Conservation (phyloP, 768 basidiomycete species). For the Calocera cornea region DNA sequence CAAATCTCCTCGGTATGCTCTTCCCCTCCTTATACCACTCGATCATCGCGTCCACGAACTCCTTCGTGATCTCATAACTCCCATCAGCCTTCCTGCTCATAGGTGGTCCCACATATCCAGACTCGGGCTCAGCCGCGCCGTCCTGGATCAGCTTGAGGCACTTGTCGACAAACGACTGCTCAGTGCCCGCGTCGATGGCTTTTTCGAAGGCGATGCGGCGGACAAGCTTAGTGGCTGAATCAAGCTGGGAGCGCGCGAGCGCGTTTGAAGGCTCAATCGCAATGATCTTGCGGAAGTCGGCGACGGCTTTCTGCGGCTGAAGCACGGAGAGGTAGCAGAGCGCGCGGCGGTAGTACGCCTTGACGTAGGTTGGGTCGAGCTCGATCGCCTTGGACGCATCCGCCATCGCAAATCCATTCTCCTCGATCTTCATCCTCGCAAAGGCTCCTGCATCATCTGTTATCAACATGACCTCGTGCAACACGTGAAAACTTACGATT, state of each 20-base stretch:
- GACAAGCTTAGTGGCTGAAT: conserved; percentile 81
- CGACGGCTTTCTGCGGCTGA: conserved; percentile 71
- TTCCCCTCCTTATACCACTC: conserved; percentile 92
- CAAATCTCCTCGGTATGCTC: conserved; percentile 73
- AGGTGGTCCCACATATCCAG: conserved; percentile 58
- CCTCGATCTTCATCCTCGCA: conserved; percentile 78
- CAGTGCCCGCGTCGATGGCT: conserved; percentile 90
- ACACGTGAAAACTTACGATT: conserved; percentile 39
- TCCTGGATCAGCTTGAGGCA: conserved; percentile 68
- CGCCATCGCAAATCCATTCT: conserved; percentile 80
- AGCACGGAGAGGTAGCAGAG: conserved; percentile 82
- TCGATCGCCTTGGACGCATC: conserved; percentile 87
- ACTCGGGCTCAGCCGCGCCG: conserved; percentile 71
- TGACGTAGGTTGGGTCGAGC: conserved; percentile 78
- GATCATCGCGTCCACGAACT: conserved; percentile 78
- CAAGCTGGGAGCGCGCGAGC: conserved; percentile 61
- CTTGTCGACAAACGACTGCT: conserved; percentile 60
- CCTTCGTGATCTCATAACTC: conserved; percentile 49
- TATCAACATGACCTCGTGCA: not conserved
- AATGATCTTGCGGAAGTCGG: conserved; percentile 77
- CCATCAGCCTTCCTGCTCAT: conserved; percentile 40
- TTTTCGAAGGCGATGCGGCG: conserved; percentile 87
- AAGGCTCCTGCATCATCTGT: conserved; percentile 38
- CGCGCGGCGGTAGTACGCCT: conserved; percentile 81
- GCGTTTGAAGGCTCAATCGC: conserved; percentile 77